Base-by-base conservation (phyloP, 2,329 filamentous ascomycete species). In the Fusarium oligoseptatum region DNA sequence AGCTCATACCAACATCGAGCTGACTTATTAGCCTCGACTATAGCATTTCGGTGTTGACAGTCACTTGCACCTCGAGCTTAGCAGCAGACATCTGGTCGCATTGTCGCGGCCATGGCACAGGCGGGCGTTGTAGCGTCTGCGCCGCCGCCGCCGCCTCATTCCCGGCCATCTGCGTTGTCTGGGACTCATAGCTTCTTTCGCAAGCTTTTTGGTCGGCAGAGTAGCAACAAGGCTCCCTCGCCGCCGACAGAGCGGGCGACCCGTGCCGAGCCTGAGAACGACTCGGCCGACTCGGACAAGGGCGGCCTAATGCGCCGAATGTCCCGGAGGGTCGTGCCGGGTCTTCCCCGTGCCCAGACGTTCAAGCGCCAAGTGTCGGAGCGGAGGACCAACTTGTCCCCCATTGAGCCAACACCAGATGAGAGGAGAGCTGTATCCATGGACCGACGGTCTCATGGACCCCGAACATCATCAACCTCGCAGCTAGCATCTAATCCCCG, bases 361-460 rank as follows among this genome's bases (percentile, higher is more conserved):
- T 95, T 97, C 83, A 93, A 92, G 82, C 90, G 95, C 77, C 94
- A 96, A 82, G 90, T 93, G 80, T 96, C 94, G 32, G 95, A 98
- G 83, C 89, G 90, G 72, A 89, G 95, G 76, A 91, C 93, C 76
- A 92, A 91, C 78, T 87, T 97, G 64, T 87, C 92, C 68, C 91
- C 93, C 52, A 87, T 91, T 48, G 86, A 92, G 57, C 88, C 90
- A 7, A 89, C 91, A 36, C 84, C 87, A 29, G 88, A 89, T 43
- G 93, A 95, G 82, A 90, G 93, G 75, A 90, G 95, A 79, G 91
- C 94, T 12, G 86, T 91, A 15, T 96, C 93, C 10, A 87, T 90
- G 56, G 93, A 92, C 77, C 84, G 89, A 62, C 86, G 86, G 66
- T 83, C 72, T 79, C 85, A 79, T 65, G 79, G 78, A 64, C 84